Evolutionary conservation across 1,284 basidiomycete genomes (phyloP).

Genomic region (Pascua sp.): DNA sequence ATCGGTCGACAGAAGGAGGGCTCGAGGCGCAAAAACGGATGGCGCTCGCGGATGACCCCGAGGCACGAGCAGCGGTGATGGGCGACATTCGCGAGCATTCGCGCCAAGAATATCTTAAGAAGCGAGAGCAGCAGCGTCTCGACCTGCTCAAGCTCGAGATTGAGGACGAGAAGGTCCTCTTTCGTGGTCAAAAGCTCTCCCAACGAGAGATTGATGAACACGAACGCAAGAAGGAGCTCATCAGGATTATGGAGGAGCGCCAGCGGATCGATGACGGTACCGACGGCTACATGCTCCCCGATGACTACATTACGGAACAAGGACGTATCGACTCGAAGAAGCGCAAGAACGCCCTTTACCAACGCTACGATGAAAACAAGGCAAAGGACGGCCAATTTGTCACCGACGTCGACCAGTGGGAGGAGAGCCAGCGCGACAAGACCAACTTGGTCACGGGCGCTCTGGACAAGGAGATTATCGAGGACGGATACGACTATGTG

Average conservation of each 20-base stretch:
- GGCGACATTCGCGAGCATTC: slow-evolving; percentile 79
- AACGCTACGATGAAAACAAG: slow-evolving; percentile 89
- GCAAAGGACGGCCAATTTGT: slow-evolving; percentile 82
- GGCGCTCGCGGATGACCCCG: slow-evolving; percentile 77
- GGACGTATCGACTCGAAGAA: slow-evolving; percentile 98
- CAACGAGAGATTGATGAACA: slow-evolving; percentile 76
- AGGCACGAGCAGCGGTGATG: slow-evolving; percentile 72
- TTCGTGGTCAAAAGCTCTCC: slow-evolving; percentile 75
- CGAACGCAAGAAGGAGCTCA: slow-evolving; percentile 86
- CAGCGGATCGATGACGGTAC: slow-evolving; percentile 88
- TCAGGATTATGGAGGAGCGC: slow-evolving; percentile 88
- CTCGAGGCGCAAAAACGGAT: slow-evolving; percentile 78
- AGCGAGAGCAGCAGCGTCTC: slow-evolving; percentile 92
- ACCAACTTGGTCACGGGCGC: slow-evolving; percentile 86
- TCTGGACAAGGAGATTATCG: slow-evolving; percentile 74
- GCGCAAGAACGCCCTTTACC: slow-evolving; percentile 88
- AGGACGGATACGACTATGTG: slow-evolving; percentile 86
- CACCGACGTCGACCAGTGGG: slow-evolving; percentile 96
- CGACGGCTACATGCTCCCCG: slow-evolving; percentile 90
- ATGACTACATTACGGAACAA: slow-evolving; percentile 97
- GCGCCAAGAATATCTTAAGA: slow-evolving; percentile 89
- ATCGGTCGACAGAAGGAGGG: slow-evolving; percentile 76
- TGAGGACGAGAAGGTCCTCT: slow-evolving; percentile 82
- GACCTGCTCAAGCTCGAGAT: slow-evolving; percentile 91
- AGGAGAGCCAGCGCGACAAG: slow-evolving; percentile 83